Evolutionary conservation across 2,329 filamentous ascomycete species (phyloP).

Genomic region (Phialophora macrospora): DNA sequence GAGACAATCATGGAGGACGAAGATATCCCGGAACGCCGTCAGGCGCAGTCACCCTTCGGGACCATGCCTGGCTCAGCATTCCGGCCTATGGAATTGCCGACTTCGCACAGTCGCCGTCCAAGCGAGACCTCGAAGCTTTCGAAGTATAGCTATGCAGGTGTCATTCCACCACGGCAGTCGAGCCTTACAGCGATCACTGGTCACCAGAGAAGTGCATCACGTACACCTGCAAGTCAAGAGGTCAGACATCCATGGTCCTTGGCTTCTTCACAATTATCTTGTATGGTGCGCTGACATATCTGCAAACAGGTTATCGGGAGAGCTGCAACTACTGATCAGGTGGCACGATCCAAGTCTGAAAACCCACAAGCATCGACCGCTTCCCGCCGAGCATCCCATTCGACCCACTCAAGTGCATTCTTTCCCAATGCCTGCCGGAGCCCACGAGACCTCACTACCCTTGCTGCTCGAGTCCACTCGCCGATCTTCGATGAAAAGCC

Average conservation of each 20-base stretch:
- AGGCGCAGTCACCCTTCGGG: conserved; percentile 40
- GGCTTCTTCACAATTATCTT: not conserved
- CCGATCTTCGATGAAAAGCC: conserved; percentile 28
- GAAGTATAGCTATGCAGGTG: conserved; percentile 27
- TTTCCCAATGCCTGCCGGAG: conserved; percentile 37
- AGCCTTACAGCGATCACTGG: conserved; percentile 31
- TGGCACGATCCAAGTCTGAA: conserved; percentile 6
- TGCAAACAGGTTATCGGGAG: conserved; percentile 5
- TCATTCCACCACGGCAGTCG: conserved; percentile 32
- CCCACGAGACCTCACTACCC: conserved; percentile 37
- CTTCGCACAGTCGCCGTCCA: conserved; percentile 33
- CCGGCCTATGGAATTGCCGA: conserved; percentile 35
- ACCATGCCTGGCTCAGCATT: conserved; percentile 37
- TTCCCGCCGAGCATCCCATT: conserved; percentile 30
- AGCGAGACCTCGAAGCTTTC: conserved; percentile 37
- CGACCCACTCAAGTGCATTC: conserved; percentile 35
- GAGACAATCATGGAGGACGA: conserved; percentile 29
- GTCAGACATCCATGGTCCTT: conserved; percentile 14
- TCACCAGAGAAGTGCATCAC: conserved; percentile 14
- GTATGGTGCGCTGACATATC: conserved; percentile 17
- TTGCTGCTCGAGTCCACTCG: conserved; percentile 38
- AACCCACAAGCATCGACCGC: conserved; percentile 28
- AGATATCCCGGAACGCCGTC: conserved; percentile 22
- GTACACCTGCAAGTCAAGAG: conserved; percentile 14
- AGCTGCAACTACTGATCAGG: conserved; percentile 9